phyloP scores from a whole-genome alignment of 75 land plant species.

The Sequoiadendron giganteum region DNA sequence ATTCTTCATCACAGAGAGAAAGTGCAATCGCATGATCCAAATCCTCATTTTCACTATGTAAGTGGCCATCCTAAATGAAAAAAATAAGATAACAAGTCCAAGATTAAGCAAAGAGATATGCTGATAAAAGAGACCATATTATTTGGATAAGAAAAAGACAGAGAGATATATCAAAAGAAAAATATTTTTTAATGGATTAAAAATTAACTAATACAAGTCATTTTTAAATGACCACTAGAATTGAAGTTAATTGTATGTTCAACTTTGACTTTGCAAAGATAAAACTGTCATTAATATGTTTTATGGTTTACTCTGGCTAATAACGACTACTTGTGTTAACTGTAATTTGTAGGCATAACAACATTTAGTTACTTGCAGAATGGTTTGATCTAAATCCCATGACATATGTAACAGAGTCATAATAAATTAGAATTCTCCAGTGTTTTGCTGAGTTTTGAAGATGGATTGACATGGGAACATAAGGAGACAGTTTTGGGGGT shows the following conservation, averaged over 20 bases:
- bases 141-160: background rate
- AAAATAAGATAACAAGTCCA: background rate
- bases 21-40: constrained; percentile 74
- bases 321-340: background rate
- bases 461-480: too few species aligned
- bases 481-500: too few species aligned
- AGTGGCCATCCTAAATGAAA: constrained; percentile 28
- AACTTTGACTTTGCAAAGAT: background rate
- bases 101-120: background rate
- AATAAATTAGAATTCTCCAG: background rate
- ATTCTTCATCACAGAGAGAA: constrained; percentile 56
- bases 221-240: background rate
- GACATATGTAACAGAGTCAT: background rate
- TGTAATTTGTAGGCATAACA: background rate
- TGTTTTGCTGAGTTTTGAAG: too few species aligned
- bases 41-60: constrained; percentile 55
- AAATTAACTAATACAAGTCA: background rate
- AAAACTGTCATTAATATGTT: background rate
- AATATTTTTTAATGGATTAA: background rate
- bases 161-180: background rate
- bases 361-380: background rate
- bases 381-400: background rate
- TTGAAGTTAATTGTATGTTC: background rate
- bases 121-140: background rate
- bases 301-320: constrained; percentile 5